Percentiles rank a stretch among this genome's conserved stretches.
These are phyloP conservation scores for Elasticomyces elasticus DNA, from an alignment of 495 filamentous ascomycete species.

Conservation along the genomic window DNA sequence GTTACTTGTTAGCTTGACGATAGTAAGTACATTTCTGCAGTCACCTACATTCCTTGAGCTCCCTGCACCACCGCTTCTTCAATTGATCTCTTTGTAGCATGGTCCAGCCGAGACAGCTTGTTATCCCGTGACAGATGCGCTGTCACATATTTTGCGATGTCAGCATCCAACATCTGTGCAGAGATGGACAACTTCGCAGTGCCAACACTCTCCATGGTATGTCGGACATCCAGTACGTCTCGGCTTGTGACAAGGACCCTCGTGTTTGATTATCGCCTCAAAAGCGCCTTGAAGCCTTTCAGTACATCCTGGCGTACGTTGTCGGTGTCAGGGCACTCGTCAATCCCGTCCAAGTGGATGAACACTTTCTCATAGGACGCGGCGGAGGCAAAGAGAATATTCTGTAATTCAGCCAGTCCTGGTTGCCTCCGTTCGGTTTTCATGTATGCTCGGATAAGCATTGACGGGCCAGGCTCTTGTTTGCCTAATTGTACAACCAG, in stretches of 20 bases:
- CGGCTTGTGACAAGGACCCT: conserved; percentile 22
- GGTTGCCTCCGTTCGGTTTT: conserved; percentile 4
- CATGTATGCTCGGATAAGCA: conserved; percentile 16
- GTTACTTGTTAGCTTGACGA: not conserved
- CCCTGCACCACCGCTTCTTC: conserved; percentile 14
- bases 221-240: conserved; percentile 14
- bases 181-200: conserved; percentile 3
- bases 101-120: conserved; percentile 3
- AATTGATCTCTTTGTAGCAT: conserved; percentile 6
- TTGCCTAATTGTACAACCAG: conserved; percentile 17
- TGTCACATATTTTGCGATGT: conserved; percentile 21
- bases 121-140: conserved; percentile 13
- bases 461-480: conserved; percentile 7
- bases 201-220: conserved; percentile 1
- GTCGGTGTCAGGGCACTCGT: conserved; percentile 21
- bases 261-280: conserved; percentile 6
- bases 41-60: conserved; percentile 24
- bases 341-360: conserved; percentile 24
- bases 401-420: conserved; percentile 7
- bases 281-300: not conserved
- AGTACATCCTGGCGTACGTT: conserved; percentile 12
- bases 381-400: conserved; percentile 7
- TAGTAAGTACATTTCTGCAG: not conserved
- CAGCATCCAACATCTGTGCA: conserved; percentile 9
- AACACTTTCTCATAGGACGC: conserved; percentile 4